These are phyloP conservation scores for Arabis alpina DNA, from an alignment of 345 rosid species.

Conservation along the genomic window DNA sequence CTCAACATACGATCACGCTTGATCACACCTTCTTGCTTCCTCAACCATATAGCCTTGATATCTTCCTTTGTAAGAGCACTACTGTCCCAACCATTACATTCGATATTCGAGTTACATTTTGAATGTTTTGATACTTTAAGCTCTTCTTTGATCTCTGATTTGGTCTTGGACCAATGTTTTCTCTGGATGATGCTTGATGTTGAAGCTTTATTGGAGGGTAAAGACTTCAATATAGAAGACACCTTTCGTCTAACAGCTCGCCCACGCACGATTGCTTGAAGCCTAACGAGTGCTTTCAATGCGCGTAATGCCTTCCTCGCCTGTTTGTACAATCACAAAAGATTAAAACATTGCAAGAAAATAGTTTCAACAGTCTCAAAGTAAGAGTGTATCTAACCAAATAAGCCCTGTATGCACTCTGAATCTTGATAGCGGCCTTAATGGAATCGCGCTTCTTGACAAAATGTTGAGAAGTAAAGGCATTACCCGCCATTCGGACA, in stretches of 20 bases:
- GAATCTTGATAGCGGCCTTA: constrained; percentile 74
- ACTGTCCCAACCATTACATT: constrained; percentile 61
- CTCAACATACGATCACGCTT: constrained; percentile 77
- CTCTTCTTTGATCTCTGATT: constrained; percentile 53
- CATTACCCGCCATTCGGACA: constrained; percentile 59
- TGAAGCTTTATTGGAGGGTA: constrained; percentile 41
- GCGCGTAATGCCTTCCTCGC: constrained; percentile 94
- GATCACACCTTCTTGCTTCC: constrained; percentile 61
- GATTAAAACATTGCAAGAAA: constrained; percentile 34
- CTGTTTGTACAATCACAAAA: constrained; percentile 46
- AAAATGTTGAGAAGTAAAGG: constrained; percentile 47
- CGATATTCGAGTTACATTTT: constrained; percentile 39
- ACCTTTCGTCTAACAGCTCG: constrained; percentile 61
- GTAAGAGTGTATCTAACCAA: constrained; percentile 56
- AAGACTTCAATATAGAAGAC: constrained; percentile 37
- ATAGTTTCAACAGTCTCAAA: not conserved
- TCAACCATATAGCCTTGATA: constrained; percentile 58
- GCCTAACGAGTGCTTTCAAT: constrained; percentile 78
- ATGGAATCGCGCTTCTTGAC: constrained; percentile 39
- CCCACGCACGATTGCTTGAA: constrained; percentile 89
- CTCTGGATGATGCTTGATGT: constrained; percentile 38
- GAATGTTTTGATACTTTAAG: constrained; percentile 41
- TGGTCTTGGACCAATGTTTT: constrained; percentile 35
- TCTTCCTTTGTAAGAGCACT: constrained; percentile 65
- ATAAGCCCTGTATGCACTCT: constrained; percentile 75